Evolutionary conservation across 1,284 basidiomycete species (phyloP).

Genomic region (Exsudoporus floridanus): DNA sequence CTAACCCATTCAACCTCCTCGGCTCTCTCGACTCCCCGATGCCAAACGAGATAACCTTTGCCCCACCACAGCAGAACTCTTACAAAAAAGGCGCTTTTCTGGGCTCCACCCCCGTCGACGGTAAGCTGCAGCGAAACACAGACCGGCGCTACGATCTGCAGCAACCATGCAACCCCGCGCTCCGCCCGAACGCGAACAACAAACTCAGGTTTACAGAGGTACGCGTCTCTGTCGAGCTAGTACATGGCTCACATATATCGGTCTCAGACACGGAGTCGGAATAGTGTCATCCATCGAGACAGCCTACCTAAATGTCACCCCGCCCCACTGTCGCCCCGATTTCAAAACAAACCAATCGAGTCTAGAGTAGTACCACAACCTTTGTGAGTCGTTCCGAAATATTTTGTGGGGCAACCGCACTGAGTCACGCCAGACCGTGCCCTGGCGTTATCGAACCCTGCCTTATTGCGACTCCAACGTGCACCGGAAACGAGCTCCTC

Average conservation of each 20-base stretch:
- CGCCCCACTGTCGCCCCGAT: slow-evolving; percentile 1
- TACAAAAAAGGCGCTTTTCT: background rate
- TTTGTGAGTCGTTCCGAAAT: slow-evolving; percentile 1
- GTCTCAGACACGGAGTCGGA: slow-evolving; percentile 3
- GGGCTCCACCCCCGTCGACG: background rate
- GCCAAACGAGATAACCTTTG: background rate
- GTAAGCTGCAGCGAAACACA: slow-evolving; percentile 1
- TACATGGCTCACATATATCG: background rate
- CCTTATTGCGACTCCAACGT: background rate
- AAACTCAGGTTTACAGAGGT: slow-evolving; percentile 7
- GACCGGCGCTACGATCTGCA: background rate
- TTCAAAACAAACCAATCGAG: background rate
- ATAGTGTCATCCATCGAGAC: background rate
- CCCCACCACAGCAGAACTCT: background rate
- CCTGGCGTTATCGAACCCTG: slow-evolving; percentile 2
- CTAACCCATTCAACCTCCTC: slow-evolving; percentile 8
- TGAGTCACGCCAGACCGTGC: slow-evolving; percentile 14
- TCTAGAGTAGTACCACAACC: background rate
- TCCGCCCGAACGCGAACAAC: background rate
- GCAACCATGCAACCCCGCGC: background rate
- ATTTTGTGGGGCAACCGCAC: background rate
- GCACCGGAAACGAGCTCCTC: background rate
- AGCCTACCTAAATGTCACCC: background rate
- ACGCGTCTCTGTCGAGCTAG: background rate
- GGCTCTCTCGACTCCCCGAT: background rate